Conservation (phyloP, 495 filamentous ascomycete genomes). For the Talaromyces nanjingensis region DNA sequence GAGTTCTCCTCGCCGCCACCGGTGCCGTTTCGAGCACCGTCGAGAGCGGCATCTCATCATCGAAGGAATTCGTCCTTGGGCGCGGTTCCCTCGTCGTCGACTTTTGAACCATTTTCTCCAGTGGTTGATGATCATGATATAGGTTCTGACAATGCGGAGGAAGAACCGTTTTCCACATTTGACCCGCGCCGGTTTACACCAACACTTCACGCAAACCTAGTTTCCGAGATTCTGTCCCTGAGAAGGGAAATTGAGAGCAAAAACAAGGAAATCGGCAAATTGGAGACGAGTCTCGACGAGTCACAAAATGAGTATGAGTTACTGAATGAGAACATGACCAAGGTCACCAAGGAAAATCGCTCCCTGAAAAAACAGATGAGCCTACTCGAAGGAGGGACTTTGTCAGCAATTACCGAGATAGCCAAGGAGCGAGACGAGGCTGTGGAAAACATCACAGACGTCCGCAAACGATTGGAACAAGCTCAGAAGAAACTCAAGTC, state of each 20-base stretch:
- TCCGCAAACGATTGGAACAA: constrained; percentile 70
- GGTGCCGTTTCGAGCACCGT: constrained; percentile 57
- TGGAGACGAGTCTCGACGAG: constrained; percentile 69
- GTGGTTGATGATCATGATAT: constrained; percentile 1
- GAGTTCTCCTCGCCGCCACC: constrained; percentile 60
- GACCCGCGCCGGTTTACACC: constrained; percentile 92
- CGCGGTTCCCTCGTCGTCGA: constrained; percentile 59
- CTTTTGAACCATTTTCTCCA: constrained; percentile 45
- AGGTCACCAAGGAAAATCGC: constrained; percentile 64
- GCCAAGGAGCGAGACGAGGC: constrained; percentile 83
- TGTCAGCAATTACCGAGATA: constrained; percentile 74
- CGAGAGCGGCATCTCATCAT: constrained; percentile 43
- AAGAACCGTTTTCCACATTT: constrained; percentile 66
- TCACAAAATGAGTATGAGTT: constrained; percentile 67
- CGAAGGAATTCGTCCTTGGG: constrained; percentile 55
- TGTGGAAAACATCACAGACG: constrained; percentile 63
- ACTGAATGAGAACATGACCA: constrained; percentile 50
- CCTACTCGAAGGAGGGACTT: constrained; percentile 77
- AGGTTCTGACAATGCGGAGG: constrained; percentile 30
- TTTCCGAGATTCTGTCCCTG: constrained; percentile 85
- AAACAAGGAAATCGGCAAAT: constrained; percentile 68
- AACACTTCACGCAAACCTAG: constrained; percentile 87
- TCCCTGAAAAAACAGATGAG: constrained; percentile 80
- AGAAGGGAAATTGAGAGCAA: constrained; percentile 86
- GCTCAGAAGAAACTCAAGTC: constrained; percentile 68